These are phyloP conservation scores for Corrigiola litoralis DNA, from an alignment of 179 eudicot species.

Conservation along the genomic window DNA sequence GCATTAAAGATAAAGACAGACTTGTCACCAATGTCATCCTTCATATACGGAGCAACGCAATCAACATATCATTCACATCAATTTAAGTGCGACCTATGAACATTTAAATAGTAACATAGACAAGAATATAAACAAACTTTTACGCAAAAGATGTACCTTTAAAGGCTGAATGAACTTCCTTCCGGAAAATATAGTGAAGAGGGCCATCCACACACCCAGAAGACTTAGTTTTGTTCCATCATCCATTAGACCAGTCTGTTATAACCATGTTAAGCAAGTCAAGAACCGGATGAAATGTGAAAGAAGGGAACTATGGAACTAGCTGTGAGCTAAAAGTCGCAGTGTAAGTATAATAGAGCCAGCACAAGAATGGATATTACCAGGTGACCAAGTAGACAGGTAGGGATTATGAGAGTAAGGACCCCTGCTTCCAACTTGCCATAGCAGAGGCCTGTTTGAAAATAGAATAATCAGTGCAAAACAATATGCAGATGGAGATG, in stretches of 20 bases:
- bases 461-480: neutral
- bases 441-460: constrained; percentile 77
- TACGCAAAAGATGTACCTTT: constrained; percentile 43
- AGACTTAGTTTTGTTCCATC: constrained; percentile 60
- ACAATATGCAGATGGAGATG: neutral
- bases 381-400: constrained; percentile 84
- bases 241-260: constrained; percentile 73
- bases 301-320: neutral
- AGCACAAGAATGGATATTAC: constrained; percentile 27
- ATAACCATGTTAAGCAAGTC: constrained; percentile 13
- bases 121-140: neutral
- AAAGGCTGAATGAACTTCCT: constrained; percentile 90
- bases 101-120: neutral
- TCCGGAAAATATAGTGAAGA: constrained; percentile 74
- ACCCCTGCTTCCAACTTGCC: constrained; percentile 90
- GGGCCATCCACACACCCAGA: constrained; percentile 77
- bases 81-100: neutral
- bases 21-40: constrained; percentile 98
- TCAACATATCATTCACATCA: neutral
- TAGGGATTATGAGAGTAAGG: constrained; percentile 74
- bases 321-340: neutral
- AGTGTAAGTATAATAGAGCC: neutral
- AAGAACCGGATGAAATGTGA: constrained; percentile 4
- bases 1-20: constrained; percentile 86
- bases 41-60: constrained; percentile 8